These are phyloP conservation scores for Leptographium radiaticola DNA, from an alignment of 2,329 filamentous ascomycete genomes.

Conservation along the genomic window DNA sequence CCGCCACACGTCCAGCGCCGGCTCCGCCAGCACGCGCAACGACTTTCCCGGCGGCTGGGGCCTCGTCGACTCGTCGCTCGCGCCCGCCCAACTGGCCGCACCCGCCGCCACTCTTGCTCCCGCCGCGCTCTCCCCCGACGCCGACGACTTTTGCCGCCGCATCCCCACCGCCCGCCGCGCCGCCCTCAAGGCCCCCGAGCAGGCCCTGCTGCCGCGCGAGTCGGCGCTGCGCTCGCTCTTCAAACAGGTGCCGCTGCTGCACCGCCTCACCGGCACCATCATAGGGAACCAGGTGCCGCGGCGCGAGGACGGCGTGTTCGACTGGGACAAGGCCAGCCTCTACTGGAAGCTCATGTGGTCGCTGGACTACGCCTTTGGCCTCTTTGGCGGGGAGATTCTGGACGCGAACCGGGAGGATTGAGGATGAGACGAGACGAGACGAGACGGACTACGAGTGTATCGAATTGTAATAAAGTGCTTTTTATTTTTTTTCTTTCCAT, in stretches of 20 bases:
- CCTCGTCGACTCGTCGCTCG: neutral
- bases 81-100: neutral
- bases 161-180: slow-evolving; percentile 56
- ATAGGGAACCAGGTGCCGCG: slow-evolving; percentile 66
- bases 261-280: slow-evolving; percentile 59
- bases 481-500: neutral
- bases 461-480: neutral
- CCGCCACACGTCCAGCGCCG: neutral
- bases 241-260: slow-evolving; percentile 53
- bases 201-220: slow-evolving; percentile 57
- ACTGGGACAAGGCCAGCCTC: slow-evolving; percentile 54
- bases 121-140: slow-evolving; percentile 9
- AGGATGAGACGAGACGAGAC: too few relatives aligned
- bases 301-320: slow-evolving; percentile 62
- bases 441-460: neutral
- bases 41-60: slow-evolving; percentile 1
- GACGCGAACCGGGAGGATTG: slow-evolving; percentile 46
- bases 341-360: slow-evolving; percentile 57
- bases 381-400: slow-evolving; percentile 47
- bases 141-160: slow-evolving; percentile 37
- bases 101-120: neutral
- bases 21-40: slow-evolving; percentile 9
- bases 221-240: slow-evolving; percentile 51
- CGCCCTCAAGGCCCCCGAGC: slow-evolving; percentile 52
- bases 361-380: slow-evolving; percentile 43